Conservation (phyloP, 371 early-diverging fungal species). For the Rhizopus stolonifer region DNA sequence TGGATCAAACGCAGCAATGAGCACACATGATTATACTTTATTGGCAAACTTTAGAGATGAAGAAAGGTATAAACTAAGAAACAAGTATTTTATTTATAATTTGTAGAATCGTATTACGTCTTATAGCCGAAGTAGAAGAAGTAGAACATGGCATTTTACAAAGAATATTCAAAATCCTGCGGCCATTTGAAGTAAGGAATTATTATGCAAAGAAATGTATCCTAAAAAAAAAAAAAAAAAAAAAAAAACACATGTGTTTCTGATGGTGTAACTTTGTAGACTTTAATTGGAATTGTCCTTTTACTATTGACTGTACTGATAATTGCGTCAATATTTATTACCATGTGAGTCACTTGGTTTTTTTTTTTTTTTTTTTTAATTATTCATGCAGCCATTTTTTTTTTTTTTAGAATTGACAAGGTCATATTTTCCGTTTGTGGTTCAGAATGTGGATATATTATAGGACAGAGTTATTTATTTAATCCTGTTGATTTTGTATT, state of each 20-base stretch:
- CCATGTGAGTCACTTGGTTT: slow-evolving; percentile 38
- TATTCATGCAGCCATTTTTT: neutral
- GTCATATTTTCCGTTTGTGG: slow-evolving; percentile 59
- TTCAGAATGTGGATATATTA: slow-evolving; percentile 61
- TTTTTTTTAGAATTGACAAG: slow-evolving; percentile 44
- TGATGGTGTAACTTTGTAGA: slow-evolving; percentile 10
- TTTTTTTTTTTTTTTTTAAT: neutral
- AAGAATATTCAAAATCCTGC: slow-evolving; percentile 12
- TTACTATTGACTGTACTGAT: slow-evolving; percentile 32
- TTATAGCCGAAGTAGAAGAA: slow-evolving; percentile 23
- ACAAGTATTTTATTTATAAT: too few relatives aligned
- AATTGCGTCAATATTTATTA: slow-evolving; percentile 44
- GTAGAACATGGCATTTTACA: slow-evolving; percentile 17
- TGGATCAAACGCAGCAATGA: slow-evolving; percentile 19
- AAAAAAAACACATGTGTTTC: too few relatives aligned
- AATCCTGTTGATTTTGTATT: slow-evolving; percentile 63
- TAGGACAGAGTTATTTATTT: slow-evolving; percentile 52
- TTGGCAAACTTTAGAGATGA: slow-evolving; percentile 42
- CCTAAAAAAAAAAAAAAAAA: too few relatives aligned
- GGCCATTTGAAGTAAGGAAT: slow-evolving; percentile 14
- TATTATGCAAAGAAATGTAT: neutral
- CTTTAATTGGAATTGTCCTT: slow-evolving; percentile 33
- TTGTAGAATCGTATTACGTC: slow-evolving; percentile 31
- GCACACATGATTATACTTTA: slow-evolving; percentile 35
- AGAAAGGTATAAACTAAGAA: slow-evolving; percentile 38